Percentiles rank a stretch among this genome's conserved stretches.
These are phyloP conservation scores for Castanea mollissima DNA, from an alignment of 306 rosid species.

Conservation along the genomic window DNA sequence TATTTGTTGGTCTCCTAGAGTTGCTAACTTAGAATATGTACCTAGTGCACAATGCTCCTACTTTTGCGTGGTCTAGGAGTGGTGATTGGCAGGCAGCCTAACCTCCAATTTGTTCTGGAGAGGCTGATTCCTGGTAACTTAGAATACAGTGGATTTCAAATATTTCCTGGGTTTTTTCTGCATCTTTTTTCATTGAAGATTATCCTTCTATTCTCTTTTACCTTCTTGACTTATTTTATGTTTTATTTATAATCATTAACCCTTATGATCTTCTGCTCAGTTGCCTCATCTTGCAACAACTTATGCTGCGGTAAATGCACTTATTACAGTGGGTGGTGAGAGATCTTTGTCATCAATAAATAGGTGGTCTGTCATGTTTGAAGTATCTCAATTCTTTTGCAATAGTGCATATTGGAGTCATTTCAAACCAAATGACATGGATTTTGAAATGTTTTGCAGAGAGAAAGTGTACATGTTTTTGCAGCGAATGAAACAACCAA, in stretches of 20 bases:
- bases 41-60: no score
- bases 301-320: slow-evolving; percentile 89
- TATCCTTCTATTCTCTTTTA: background rate
- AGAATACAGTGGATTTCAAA: background rate
- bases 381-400: slow-evolving; percentile 13
- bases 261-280: slow-evolving; percentile 43
- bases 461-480: slow-evolving; percentile 56
- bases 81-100: no score
- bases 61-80: no score
- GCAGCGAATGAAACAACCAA: slow-evolving; percentile 71
- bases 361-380: slow-evolving; percentile 68
- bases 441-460: slow-evolving; percentile 43
- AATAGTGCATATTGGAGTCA: slow-evolving; percentile 2
- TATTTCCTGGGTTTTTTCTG: background rate
- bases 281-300: slow-evolving; percentile 97
- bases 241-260: background rate
- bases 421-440: slow-evolving; percentile 27
- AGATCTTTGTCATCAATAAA: slow-evolving; percentile 77
- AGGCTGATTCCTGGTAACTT: background rate
- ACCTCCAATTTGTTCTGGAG: no score
- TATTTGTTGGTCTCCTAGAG: background rate
- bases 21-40: background rate
- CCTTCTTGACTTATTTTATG: background rate
- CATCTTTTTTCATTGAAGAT: background rate
- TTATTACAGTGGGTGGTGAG: slow-evolving; percentile 72